These are phyloP conservation scores for Periconia digitata DNA, from an alignment of 2,329 filamentous ascomycete genomes.

Conservation along the genomic window DNA sequence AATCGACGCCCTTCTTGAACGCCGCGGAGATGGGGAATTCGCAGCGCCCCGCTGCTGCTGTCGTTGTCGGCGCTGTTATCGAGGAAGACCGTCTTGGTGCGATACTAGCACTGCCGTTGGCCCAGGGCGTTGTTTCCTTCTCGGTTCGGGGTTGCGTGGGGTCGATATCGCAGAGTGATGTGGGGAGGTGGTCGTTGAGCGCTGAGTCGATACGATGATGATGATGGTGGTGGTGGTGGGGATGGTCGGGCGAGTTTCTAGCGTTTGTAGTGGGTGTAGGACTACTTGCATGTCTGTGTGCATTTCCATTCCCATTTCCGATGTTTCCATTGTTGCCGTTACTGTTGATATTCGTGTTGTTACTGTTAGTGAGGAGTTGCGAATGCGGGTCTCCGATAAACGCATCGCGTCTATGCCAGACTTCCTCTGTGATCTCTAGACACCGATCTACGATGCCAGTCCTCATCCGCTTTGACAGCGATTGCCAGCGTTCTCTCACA, in stretches of 20 bases:
- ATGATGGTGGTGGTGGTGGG: too few relatives aligned
- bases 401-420: slow-evolving; percentile 65
- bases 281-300: too few relatives aligned
- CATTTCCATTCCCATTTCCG: too few relatives aligned
- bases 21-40: slow-evolving; percentile 39
- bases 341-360: too few relatives aligned
- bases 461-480: slow-evolving; percentile 62
- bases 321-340: too few relatives aligned
- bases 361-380: too few relatives aligned
- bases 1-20: slow-evolving; percentile 30
- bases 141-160: too few relatives aligned
- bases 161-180: too few relatives aligned
- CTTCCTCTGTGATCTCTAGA: slow-evolving; percentile 63
- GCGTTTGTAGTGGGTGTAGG: too few relatives aligned
- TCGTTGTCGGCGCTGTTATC: not conserved
- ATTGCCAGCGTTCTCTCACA: slow-evolving; percentile 63
- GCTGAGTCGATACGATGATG: too few relatives aligned
- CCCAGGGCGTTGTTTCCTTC: not conserved
- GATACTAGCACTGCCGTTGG: not conserved
- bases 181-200: too few relatives aligned
- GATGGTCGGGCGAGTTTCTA: too few relatives aligned
- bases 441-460: slow-evolving; percentile 68
- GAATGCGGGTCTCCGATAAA: slow-evolving; percentile 40
- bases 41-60: slow-evolving; percentile 1
- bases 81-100: not conserved